A percentile compares a stretch with the other conserved stretches of the same genome.
Conservation (phyloP, 2,329 filamentous ascomycete species). For the Tolypocladium sp. region DNA sequence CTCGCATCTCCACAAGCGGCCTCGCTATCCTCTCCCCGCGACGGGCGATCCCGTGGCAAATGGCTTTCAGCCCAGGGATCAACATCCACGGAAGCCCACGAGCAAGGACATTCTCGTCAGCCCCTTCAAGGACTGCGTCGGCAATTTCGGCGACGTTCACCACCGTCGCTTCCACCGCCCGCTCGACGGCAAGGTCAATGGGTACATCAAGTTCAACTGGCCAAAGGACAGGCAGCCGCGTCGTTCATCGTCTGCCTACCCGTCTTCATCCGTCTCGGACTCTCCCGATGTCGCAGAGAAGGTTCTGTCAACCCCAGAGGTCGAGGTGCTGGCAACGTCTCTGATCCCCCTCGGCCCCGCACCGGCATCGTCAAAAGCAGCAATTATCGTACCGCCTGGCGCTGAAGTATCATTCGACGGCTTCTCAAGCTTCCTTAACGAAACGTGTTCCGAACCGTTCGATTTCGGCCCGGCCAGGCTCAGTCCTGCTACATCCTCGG, state of each 20-base stretch:
- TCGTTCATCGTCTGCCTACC: not conserved
- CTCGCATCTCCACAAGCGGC: constrained; percentile 5
- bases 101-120: constrained; percentile 11
- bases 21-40: constrained; percentile 9
- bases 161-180: constrained; percentile 19
- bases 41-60: constrained; percentile 2
- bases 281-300: constrained; percentile 1
- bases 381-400: not conserved
- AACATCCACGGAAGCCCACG: constrained; percentile 4
- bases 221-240: constrained; percentile 8
- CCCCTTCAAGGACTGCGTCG: constrained; percentile 22
- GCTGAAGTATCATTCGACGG: not conserved
- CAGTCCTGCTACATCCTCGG: not conserved
- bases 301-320: not conserved
- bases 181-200: constrained; percentile 23
- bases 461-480: not conserved
- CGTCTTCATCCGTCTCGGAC: not conserved
- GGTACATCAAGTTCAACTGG: constrained; percentile 29
- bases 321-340: not conserved
- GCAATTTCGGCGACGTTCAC: constrained; percentile 14
- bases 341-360: not conserved
- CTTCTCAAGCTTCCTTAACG: not conserved
- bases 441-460: not conserved
- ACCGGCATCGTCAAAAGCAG: not conserved
- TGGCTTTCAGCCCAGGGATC: constrained; percentile 3